Evolutionary conservation across 441 rosid genomes (phyloP), one percentile per base, ranked within the genome.

Genomic region (Gossypium davidsonii): DNA sequence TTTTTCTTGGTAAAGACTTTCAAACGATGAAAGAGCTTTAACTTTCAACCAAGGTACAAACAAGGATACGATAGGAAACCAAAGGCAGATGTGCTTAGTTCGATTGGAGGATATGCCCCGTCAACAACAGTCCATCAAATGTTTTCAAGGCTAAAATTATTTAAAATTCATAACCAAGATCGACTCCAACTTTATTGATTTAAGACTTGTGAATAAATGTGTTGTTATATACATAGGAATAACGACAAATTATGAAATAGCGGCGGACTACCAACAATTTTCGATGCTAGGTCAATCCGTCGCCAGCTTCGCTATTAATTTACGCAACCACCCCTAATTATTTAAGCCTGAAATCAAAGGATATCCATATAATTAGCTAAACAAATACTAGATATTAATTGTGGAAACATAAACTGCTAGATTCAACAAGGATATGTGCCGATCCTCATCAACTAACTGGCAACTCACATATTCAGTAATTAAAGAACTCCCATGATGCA

Each of bases 321-420:
- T 5, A 34, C 6, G 17, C 73, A 34, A 42, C 62, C 31, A 42
- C 53, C 44, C 48, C 48, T 61, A 48, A 48, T 44, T 51, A 59
- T 52, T 49, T 21, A 34, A 72, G 2, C 62, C 79, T 72, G 76
- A 59, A 59, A 66, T 15, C 71, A 76, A 55, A 56, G n/a, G 11
- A 42, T 0, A 14, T 37, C 12, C 42, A 26, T 20, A 21, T n/a
- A 5, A 49, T 18, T 23, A 14, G 37, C 42, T 37, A 37, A 37
- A 37, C 42, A 37, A 37, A 37, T 1, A 37, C 42, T 7, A 7
- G 42, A 37, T 37, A 37, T 37, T 37, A 37, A 7, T 37, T 7
- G 42, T 37, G 42, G 42, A 37, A 37, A 37, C 42, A 37, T 37
- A 37, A 37, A 37, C 10, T 37, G 10, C 42, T 37, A 7, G 42